Evolutionary conservation across 2,329 filamentous ascomycete species (phyloP).

Genomic region (Ophiostoma montium): DNA sequence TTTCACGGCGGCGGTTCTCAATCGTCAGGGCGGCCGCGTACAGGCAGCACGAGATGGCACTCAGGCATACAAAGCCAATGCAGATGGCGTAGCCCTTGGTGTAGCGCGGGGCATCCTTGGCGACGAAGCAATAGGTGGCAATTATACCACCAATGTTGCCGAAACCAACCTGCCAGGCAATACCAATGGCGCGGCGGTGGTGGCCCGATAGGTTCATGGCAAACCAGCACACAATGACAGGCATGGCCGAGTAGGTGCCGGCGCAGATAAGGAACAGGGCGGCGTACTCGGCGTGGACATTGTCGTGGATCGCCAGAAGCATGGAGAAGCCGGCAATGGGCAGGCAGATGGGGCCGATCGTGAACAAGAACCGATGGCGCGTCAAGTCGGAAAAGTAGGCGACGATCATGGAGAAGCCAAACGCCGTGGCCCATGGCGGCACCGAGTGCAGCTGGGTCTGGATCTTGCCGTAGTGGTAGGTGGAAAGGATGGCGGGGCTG

Average conservation of each 20-base stretch:
- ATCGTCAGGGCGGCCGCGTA: constrained; percentile 45
- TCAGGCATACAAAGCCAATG: constrained; percentile 58
- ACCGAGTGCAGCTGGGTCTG: constrained; percentile 44
- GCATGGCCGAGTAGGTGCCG: constrained; percentile 78
- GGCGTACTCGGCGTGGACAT: constrained; percentile 55
- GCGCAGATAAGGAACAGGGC: constrained; percentile 71
- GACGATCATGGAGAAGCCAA: constrained; percentile 62
- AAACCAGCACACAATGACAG: constrained; percentile 73
- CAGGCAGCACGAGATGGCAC: constrained; percentile 41
- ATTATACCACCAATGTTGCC: constrained; percentile 72
- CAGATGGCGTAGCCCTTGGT: constrained; percentile 63
- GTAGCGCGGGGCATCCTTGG: constrained; percentile 54
- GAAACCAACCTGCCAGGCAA: constrained; percentile 65
- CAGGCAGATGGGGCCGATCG: constrained; percentile 52
- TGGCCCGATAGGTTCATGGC: constrained; percentile 68
- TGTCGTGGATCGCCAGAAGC: constrained; percentile 56
- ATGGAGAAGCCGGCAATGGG: constrained; percentile 63
- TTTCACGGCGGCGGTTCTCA: constrained; percentile 48
- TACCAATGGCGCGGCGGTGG: constrained; percentile 53
- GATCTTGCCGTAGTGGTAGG: constrained; percentile 47
- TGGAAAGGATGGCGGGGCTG: constrained; percentile 54
- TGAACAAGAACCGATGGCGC: constrained; percentile 62
- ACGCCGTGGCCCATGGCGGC: constrained; percentile 52
- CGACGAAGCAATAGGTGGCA: constrained; percentile 55
- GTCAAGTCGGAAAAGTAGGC: constrained; percentile 58